A percentile compares a stretch with the other conserved stretches of the same genome.
Evolutionary conservation across 306 rosid species (phyloP).

Genomic region (Castanea crenata): DNA sequence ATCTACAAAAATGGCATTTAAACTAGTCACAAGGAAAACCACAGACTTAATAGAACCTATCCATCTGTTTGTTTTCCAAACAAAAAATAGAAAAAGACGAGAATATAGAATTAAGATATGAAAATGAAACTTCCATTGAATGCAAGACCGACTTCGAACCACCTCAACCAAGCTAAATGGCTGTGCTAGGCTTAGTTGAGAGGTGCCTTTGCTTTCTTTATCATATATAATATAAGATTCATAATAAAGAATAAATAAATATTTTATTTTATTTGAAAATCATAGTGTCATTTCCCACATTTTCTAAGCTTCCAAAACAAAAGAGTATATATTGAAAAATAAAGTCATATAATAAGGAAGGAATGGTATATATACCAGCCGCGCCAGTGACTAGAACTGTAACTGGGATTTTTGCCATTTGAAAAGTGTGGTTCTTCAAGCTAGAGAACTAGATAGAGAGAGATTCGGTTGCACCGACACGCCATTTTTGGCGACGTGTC

Average conservation of each 20-base stretch:
- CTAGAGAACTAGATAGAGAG: too few species aligned
- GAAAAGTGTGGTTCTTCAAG: too few species aligned
- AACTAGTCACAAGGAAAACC: not conserved
- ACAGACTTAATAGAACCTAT: slow-evolving; percentile 19
- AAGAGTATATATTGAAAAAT: not conserved
- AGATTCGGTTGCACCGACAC: too few species aligned
- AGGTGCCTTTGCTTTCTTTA: not conserved
- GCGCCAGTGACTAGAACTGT: too few species aligned
- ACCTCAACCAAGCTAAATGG: not conserved
- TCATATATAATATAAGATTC: not conserved
- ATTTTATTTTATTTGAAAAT: not conserved
- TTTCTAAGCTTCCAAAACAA: too few species aligned
- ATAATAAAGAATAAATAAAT: not conserved
- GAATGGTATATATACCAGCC: too few species aligned
- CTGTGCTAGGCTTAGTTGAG: not conserved
- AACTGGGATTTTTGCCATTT: too few species aligned
- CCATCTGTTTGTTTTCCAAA: not conserved
- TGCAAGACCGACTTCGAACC: not conserved
- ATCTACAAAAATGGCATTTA: too few species aligned
- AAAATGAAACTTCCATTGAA: not conserved
- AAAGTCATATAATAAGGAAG: too few species aligned
- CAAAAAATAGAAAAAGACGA: not conserved
- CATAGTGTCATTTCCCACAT: too few species aligned
- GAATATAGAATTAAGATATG: not conserved
- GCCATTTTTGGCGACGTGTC: too few species aligned